Evolutionary conservation across 495 filamentous ascomycete genomes (phyloP).

Genomic region (Cercophora scortea): DNA sequence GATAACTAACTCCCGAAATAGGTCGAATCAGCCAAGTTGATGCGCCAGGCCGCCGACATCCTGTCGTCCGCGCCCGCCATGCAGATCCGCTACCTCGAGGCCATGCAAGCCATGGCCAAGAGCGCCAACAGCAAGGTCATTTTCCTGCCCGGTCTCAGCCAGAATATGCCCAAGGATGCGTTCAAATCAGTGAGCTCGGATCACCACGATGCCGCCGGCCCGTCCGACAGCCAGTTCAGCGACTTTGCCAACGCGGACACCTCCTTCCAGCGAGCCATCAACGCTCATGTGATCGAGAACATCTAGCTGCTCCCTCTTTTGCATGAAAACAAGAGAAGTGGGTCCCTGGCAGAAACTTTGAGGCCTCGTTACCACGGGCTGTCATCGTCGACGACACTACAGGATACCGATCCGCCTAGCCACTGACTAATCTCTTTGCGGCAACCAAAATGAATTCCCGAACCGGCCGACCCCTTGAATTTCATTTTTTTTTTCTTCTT

Average conservation of each 20-base stretch:
- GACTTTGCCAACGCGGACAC: slow-evolving; percentile 43
- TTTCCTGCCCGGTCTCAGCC: slow-evolving; percentile 67
- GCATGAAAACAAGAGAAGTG: too few relatives aligned
- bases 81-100: slow-evolving; percentile 98
- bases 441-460: neutral
- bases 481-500: neutral
- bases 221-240: slow-evolving; percentile 3
- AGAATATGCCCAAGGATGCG: slow-evolving; percentile 51
- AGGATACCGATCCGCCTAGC: too few relatives aligned
- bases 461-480: neutral
- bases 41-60: slow-evolving; percentile 97
- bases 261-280: slow-evolving; percentile 76
- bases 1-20: neutral
- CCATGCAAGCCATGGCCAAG: slow-evolving; percentile 99
- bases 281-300: slow-evolving; percentile 77
- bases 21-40: slow-evolving; percentile 93
- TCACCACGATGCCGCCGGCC: slow-evolving; percentile 5
- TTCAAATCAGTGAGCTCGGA: slow-evolving; percentile 24
- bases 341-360: too few relatives aligned
- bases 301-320: slow-evolving; percentile 46
- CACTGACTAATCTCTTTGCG: too few relatives aligned
- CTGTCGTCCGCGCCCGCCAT: slow-evolving; percentile 88
- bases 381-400: too few relatives aligned
- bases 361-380: too few relatives aligned
- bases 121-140: slow-evolving; percentile 93